Evolutionary conservation across 495 filamentous ascomycete genomes (phyloP), one percentile per base, ranked within the genome.

Genomic region (Xylaria longipes): DNA sequence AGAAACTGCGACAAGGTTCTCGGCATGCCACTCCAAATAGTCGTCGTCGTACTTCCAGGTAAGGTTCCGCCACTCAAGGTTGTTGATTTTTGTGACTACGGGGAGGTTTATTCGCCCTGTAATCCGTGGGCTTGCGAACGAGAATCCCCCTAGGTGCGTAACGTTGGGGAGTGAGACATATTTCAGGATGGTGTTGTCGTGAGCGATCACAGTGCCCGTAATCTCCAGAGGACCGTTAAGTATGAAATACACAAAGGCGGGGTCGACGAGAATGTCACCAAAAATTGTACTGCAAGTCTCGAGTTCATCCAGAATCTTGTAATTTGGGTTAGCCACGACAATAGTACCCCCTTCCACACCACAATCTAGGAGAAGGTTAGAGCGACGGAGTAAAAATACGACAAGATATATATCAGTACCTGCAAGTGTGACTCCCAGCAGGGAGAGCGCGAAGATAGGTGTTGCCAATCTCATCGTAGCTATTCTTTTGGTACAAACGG

Each of bases 291-390:
- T 46, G 17, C 66, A 69, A 14, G 22, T 11, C 25, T 69, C 66
- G n/a, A 69, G 66, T 15, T 69, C 66, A 6, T 58, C 41, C 6
- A 69, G 50, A 22, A 58, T 69, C 17, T 31, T 3, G 66, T 27
- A 69, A 29, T 60, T 35, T 15, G 50, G 50, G 17, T 69, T 69
- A 39, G 33, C 66, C 5, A 69, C 20, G 15, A 46, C 41, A 20
- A 31, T 69, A 31, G 52, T 60, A 27, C 54, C 52, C 0, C 66
- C 66, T n/a, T 69, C 52, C n/a, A 45, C 27, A 25, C 66, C 66
- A 22, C 66, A 69, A 35, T 69, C 39, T 69, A 20, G 20, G 14
- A 41, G 31, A 29, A 17, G 17, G 50, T 78, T 74, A 45, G 35
- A 45, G 35, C 31, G 22, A 9, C 0, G 15, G 45, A 27, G 29